Percentiles rank a stretch among this genome's conserved stretches.
phyloP scores from a whole-genome alignment of 495 filamentous ascomycete species.

The Podospora tetraspora region DNA sequence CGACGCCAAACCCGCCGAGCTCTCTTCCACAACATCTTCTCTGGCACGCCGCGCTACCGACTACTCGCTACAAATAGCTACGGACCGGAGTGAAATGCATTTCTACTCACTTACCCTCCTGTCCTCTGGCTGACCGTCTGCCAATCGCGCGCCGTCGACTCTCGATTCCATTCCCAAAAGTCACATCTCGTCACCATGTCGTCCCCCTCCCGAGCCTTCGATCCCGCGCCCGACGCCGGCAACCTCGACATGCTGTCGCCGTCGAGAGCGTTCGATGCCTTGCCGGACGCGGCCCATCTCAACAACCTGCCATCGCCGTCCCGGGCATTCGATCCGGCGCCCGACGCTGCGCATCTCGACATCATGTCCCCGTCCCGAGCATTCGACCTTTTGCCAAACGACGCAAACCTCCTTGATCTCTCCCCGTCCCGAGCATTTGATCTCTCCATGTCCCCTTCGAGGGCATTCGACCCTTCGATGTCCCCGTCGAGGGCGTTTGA shows the following conservation, averaged over 20 bases:
- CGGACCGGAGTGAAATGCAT: neutral
- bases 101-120: neutral
- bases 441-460: neutral
- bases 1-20: neutral
- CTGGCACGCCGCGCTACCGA: neutral
- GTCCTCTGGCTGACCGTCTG: neutral
- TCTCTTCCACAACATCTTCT: neutral
- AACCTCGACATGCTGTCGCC: neutral
- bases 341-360: neutral
- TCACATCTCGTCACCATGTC: conserved; percentile 6
- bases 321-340: neutral
- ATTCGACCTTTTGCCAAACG: neutral
- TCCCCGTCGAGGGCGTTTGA: neutral
- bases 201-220: neutral
- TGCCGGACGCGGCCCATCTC: neutral
- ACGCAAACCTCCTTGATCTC: neutral
- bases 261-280: neutral
- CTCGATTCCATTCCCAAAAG: neutral
- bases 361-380: neutral
- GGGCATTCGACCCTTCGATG: neutral
- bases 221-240: conserved; percentile 1
- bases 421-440: neutral
- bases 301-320: neutral
- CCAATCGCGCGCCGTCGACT: neutral
- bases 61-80: neutral